Evolutionary conservation across 257 asterid genomes (phyloP), one percentile per base, ranked within the genome.

Genomic region (Knoxia roxburghii): DNA sequence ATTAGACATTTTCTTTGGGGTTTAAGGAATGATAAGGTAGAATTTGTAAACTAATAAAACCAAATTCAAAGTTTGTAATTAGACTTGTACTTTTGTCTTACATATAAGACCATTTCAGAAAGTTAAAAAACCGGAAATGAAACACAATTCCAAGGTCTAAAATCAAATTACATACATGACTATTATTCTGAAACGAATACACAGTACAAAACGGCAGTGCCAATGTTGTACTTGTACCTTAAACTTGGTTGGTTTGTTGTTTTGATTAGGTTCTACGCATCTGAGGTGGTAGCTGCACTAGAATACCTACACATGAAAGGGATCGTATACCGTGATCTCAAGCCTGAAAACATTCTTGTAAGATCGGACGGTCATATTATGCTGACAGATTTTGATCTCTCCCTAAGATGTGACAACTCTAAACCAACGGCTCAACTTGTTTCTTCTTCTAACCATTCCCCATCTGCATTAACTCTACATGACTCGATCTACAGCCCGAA

Each of bases 301-400:
- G 95, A 90, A 41, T 90, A 90, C 63, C 76, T 90, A n/a, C 97
- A 90, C 80, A 83, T 90, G 96, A 54, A 83, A 64, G 95, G 89
- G 32, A 71, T 87, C 51, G 62, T 87, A 11, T 87, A 90, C 65
- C 90, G 95, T 0, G 95, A 87, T 60, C 46, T 90, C 17, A 90
- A 90, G 69, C 96, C 97, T 5, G 96, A 90, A 77, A 90, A 90
- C 29, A 83, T 90, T 23, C 84, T 90, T 0, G 86, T 90, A 20
- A 68, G 81, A 80, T 68, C 83, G 1, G 89, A 90, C 8, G 97
- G 92, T 61, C 97, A 90, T 61, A 84, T 90, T 56, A 90, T 83
- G 96, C 60, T 87, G 62, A 87, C 95, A 12, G 97, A 90, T 70
- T 87, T 90, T 32, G 95, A 90, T 58, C 91, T 90, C 49, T 90